A percentile compares a stretch with the other conserved stretches of the same genome.
phyloP scores from a whole-genome alignment of 2,329 filamentous ascomycete species.

The Colletotrichum sp. region DNA sequence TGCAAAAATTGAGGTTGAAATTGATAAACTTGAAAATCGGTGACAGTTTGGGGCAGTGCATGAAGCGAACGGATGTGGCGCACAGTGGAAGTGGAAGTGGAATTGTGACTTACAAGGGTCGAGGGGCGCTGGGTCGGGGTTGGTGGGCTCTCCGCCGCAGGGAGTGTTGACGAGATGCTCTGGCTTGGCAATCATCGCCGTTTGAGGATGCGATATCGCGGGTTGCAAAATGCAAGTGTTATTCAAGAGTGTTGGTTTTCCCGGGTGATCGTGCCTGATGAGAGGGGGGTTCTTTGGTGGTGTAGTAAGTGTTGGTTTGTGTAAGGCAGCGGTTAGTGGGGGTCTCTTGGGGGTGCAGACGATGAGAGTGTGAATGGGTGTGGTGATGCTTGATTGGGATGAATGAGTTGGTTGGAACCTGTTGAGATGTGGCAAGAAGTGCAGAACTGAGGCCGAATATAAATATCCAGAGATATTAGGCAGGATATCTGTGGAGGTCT shows the following conservation, averaged over 20 bases:
- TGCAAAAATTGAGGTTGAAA: not conserved
- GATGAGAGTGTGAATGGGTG: not conserved
- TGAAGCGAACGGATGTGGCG: not conserved
- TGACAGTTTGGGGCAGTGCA: not conserved
- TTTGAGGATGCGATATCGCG: not conserved
- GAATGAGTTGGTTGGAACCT: not conserved
- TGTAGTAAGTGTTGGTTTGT: not conserved
- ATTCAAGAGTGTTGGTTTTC: not conserved
- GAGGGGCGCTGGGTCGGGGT: not conserved
- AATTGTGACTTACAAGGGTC: conserved; percentile 1
- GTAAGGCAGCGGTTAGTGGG: not conserved
- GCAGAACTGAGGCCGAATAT: not conserved
- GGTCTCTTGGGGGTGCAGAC: not conserved
- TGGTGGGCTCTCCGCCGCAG: not conserved
- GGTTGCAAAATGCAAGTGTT: not conserved
- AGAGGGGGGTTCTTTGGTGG: not conserved
- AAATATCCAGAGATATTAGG: not conserved
- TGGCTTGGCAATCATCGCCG: not conserved
- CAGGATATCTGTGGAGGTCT: not conserved
- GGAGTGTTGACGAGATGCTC: not conserved
- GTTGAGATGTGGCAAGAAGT: not conserved
- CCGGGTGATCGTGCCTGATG: not conserved
- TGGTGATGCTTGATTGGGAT: not conserved
- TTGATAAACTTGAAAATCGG: not conserved
- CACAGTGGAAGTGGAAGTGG: not conserved